phyloP scores from a whole-genome alignment of 805 yeast species.

The Naumovozyma castellii region DNA sequence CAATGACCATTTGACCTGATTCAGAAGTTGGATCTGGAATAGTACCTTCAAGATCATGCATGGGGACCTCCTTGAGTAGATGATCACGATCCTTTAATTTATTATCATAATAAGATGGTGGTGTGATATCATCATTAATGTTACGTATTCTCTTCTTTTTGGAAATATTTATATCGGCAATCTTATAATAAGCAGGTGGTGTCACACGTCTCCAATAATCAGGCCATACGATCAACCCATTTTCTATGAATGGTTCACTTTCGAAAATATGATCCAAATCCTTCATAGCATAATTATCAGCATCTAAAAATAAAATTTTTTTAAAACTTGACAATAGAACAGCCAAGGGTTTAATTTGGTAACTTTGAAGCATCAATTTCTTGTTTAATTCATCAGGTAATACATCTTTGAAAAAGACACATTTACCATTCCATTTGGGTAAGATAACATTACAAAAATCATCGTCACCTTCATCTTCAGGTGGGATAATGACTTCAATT shows the following conservation, averaged over 20 bases:
- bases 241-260: slow-evolving; percentile 35
- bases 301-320: slow-evolving; percentile 62
- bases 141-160: slow-evolving; percentile 29
- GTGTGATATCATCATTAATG: slow-evolving; percentile 20
- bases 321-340: slow-evolving; percentile 68
- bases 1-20: slow-evolving; percentile 58
- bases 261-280: slow-evolving; percentile 39
- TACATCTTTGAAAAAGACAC: slow-evolving; percentile 45
- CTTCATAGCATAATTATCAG: slow-evolving; percentile 55
- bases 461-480: slow-evolving; percentile 57
- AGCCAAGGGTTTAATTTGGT: slow-evolving; percentile 66
- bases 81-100: slow-evolving; percentile 3
- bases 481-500: slow-evolving; percentile 74
- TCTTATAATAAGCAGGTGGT: slow-evolving; percentile 49
- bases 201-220: slow-evolving; percentile 69
- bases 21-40: slow-evolving; percentile 61
- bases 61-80: slow-evolving; percentile 30
- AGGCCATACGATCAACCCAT: slow-evolving; percentile 63
- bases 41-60: slow-evolving; percentile 55
- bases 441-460: slow-evolving; percentile 57
- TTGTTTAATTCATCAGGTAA: slow-evolving; percentile 39
- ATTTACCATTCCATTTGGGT: slow-evolving; percentile 56
- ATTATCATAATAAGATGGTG: slow-evolving; percentile 9
- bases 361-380: slow-evolving; percentile 38
- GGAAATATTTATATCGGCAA: slow-evolving; percentile 36